Evolutionary conservation across 208 protist species (phyloP), one percentile per base, ranked within the genome.

Genomic region (Herpetomonas samuelpessoai): DNA sequence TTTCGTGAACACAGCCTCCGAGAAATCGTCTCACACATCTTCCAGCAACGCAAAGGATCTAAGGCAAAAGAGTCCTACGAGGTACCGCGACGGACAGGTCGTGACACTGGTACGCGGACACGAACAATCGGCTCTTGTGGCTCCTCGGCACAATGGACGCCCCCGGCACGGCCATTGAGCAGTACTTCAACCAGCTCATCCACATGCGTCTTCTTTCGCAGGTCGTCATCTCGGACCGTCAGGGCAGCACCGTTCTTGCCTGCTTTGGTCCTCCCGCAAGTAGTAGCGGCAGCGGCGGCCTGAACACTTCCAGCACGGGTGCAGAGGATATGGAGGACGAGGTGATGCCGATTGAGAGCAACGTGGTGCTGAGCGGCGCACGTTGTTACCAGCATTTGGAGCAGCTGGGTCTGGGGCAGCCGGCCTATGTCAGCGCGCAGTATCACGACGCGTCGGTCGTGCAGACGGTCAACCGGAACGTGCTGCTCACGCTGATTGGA

Each of bases 101-200:
- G n/a, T n/a, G n/a, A n/a, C n/a, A n/a, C n/a, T n/a, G n/a, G n/a
- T n/a, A n/a, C n/a, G n/a, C n/a, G n/a, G n/a, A n/a, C n/a, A n/a
- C n/a, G n/a, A n/a, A n/a, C n/a, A n/a, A n/a, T n/a, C n/a, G n/a
- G n/a, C n/a, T n/a, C n/a, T n/a, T n/a, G n/a, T n/a, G n/a, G n/a
- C n/a, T n/a, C 25, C 55, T 49, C 19, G 48, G 51, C 7, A 62
- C 25, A 25, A 85, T 83, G 76, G 76, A 88, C 29, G 74, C 22
- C 0, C 76, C 74, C 2, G 67, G 77, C 3, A 90, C 86, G 46
- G 84, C 81, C 3, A 68, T 96, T 48, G 82, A 92, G 83, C 83
- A 92, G 70, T 96, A 85, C 71, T 89, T 93, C 67, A 89, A 91
- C 53, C 80, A 91, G 55, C 86, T 96, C 50, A 88, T 92, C 9